phyloP scores from a whole-genome alignment of 306 rosid species.

The Trifolium subterraneum region DNA sequence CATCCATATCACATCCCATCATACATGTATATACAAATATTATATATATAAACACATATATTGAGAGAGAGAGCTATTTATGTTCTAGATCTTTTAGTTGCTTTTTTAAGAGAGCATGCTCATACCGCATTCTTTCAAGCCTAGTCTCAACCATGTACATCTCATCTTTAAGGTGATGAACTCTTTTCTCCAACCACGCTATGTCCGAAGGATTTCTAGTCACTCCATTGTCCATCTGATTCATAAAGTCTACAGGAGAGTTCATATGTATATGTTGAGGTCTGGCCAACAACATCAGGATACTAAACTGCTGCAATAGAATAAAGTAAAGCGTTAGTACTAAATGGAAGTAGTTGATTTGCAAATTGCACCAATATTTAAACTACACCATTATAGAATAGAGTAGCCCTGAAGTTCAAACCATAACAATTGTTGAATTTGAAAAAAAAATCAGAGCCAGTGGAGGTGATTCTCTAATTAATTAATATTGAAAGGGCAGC shows the following conservation, averaged over 20 bases:
- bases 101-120: constrained; percentile 70
- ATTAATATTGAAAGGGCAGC: not conserved
- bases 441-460: not conserved
- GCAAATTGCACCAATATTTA: constrained; percentile 9
- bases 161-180: constrained; percentile 89
- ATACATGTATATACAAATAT: constrained; percentile 30
- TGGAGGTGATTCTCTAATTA: too few relatives aligned
- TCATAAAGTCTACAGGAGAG: constrained; percentile 56
- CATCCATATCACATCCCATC: not conserved
- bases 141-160: constrained; percentile 87
- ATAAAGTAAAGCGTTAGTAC: not conserved
- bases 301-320: constrained; percentile 86
- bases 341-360: constrained; percentile 10
- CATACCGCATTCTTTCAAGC: constrained; percentile 82
- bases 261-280: constrained; percentile 82
- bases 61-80: constrained; percentile 21
- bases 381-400: not conserved
- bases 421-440: not conserved
- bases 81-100: constrained; percentile 69
- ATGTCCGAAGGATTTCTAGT: constrained; percentile 60
- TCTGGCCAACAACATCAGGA: constrained; percentile 73
- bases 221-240: constrained; percentile 49
- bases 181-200: constrained; percentile 86
- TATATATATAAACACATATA: not conserved
- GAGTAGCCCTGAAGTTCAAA: not conserved